Conservation (phyloP, 805 yeast genomes). For the Ogataea salicorniae region DNA sequence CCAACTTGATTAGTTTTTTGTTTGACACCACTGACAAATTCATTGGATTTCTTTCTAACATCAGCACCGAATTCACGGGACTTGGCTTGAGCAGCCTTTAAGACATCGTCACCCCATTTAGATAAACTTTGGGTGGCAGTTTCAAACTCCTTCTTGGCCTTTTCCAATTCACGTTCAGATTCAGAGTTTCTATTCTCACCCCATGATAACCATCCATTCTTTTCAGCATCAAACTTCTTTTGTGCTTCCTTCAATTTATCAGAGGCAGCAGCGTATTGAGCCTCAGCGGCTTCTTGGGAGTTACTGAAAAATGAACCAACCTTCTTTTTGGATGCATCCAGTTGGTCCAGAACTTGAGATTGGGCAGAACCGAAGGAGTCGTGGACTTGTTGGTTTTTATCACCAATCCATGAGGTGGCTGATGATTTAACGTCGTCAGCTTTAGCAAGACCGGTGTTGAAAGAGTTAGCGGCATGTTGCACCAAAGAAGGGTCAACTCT, state of each 20-base stretch:
- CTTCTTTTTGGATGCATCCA: constrained; percentile 12
- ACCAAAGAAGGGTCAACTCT: constrained; percentile 10
- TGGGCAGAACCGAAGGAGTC: constrained; percentile 12
- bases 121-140: constrained; percentile 27
- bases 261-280: constrained; percentile 24
- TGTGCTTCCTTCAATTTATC: constrained; percentile 28
- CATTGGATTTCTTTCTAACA: constrained; percentile 7
- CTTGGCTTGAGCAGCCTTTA: constrained; percentile 16
- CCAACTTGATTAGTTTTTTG: constrained; percentile 7
- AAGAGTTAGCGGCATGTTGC: constrained; percentile 5
- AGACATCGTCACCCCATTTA: constrained; percentile 21
- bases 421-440: constrained; percentile 17
- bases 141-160: constrained; percentile 31
- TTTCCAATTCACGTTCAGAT: constrained; percentile 30
- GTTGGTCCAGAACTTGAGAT: constrained; percentile 9
- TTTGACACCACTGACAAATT: constrained; percentile 11
- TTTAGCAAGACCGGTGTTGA: constrained; percentile 14
- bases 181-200: constrained; percentile 34
- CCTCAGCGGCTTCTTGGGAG: constrained; percentile 20
- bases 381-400: constrained; percentile 14
- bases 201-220: constrained; percentile 35
- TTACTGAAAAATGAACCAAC: constrained; percentile 14
- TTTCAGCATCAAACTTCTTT: constrained; percentile 28
- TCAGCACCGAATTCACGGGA: constrained; percentile 4
- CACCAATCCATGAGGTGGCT: constrained; percentile 19